Conservation (phyloP, 2,329 filamentous ascomycete genomes). For the Cytospora schulzeri region DNA sequence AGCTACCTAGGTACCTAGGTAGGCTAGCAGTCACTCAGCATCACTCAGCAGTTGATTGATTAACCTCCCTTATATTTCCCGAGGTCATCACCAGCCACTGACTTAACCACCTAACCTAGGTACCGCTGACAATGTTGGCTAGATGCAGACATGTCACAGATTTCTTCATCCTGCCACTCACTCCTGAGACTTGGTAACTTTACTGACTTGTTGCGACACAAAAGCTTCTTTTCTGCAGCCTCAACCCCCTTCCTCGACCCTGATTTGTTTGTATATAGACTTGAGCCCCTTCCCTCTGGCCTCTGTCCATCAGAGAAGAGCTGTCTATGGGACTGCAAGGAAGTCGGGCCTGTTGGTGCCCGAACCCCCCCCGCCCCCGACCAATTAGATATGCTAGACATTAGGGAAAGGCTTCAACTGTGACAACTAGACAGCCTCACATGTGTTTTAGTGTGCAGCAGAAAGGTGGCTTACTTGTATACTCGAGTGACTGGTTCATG, state of each 20-base stretch:
- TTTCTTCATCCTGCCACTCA: not conserved
- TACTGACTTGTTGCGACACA: too few species aligned
- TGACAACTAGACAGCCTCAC: not conserved
- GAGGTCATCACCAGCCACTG: not conserved
- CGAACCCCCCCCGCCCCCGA: not conserved
- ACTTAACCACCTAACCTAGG: too few species aligned
- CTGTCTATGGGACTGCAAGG: not conserved
- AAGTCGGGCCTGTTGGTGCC: not conserved
- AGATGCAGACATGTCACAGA: not conserved
- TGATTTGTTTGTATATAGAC: not conserved
- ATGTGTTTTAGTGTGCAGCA: not conserved
- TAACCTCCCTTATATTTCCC: not conserved
- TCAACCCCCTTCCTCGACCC: not conserved
- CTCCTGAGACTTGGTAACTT: not conserved
- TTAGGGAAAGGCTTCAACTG: not conserved
- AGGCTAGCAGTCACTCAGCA: too few species aligned
- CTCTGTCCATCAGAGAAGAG: not conserved
- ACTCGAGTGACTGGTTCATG: too few species aligned
- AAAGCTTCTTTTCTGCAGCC: too few species aligned
- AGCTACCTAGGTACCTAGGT: too few species aligned
- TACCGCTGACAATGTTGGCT: not conserved
- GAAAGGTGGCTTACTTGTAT: too few species aligned
- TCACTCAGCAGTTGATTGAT: not conserved
- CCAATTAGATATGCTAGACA: not conserved
- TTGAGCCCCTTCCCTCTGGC: not conserved